phyloP scores from a whole-genome alignment of 2,329 filamentous ascomycete genomes.

The Colletotrichum lupini region DNA sequence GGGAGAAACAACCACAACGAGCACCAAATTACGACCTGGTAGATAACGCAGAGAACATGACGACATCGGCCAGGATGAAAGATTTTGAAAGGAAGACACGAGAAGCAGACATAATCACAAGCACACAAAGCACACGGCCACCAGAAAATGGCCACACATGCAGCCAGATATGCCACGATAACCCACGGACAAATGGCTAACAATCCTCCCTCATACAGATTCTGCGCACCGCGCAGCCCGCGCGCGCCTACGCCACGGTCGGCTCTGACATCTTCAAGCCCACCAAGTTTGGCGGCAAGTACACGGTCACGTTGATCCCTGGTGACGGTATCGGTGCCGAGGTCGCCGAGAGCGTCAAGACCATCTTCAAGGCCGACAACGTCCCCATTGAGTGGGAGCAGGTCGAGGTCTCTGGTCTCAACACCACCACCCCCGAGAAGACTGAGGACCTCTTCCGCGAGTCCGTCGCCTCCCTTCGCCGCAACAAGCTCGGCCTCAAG shows the following conservation, averaged over 20 bases:
- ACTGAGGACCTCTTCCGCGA: slow-evolving; percentile 96
- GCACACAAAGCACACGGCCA: slow-evolving; percentile 56
- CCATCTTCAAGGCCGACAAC: slow-evolving; percentile 99
- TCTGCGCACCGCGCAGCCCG: slow-evolving; percentile 59
- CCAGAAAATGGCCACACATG: slow-evolving; percentile 61
- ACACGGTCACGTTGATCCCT: slow-evolving; percentile 98
- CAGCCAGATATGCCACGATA: slow-evolving; percentile 38
- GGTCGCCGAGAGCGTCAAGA: slow-evolving; percentile 98
- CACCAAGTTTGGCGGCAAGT: slow-evolving; percentile 98
- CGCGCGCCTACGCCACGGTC: slow-evolving; percentile 79
- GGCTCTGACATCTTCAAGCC: slow-evolving; percentile 98
- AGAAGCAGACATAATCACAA: slow-evolving; percentile 9
- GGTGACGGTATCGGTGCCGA: slow-evolving; percentile 99
- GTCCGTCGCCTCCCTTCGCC: slow-evolving; percentile 92
- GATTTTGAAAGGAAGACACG: neutral
- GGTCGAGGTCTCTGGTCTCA: slow-evolving; percentile 92
- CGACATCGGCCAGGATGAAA: neutral
- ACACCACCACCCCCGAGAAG: slow-evolving; percentile 80
- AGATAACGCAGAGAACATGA: neutral
- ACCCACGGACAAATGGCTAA: slow-evolving; percentile 30
- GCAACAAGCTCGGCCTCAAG: slow-evolving; percentile 99
- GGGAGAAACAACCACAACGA: neutral
- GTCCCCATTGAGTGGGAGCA: slow-evolving; percentile 99
- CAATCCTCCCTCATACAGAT: slow-evolving; percentile 49
- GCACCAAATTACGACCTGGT: neutral